Percentiles rank a stretch among this genome's conserved stretches.
Conservation (phyloP, 1,284 basidiomycete genomes). For the Cryptococcus jaspeensis region DNA sequence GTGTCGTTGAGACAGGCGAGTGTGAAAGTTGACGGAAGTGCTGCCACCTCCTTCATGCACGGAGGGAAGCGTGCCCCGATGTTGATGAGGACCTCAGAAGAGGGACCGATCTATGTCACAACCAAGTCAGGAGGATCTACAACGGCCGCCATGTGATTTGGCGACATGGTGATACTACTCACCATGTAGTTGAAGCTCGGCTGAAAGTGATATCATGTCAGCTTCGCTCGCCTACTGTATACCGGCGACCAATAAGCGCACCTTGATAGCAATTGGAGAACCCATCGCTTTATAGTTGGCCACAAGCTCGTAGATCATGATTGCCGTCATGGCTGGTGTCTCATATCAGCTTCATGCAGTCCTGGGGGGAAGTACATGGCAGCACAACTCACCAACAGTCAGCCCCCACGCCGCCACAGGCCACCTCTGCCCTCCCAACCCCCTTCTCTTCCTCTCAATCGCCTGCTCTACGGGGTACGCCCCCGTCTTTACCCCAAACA, state of each 20-base stretch:
- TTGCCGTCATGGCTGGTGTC: constrained; percentile 61
- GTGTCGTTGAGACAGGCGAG: constrained; percentile 63
- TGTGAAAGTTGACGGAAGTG: constrained; percentile 61
- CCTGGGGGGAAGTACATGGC: constrained; percentile 16
- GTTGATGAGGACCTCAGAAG: constrained; percentile 77
- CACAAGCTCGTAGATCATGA: constrained; percentile 73
- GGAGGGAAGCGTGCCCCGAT: constrained; percentile 86
- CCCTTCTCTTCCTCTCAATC: constrained; percentile 78
- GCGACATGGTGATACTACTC: constrained; percentile 5
- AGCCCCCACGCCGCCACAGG: constrained; percentile 60
- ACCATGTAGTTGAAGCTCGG: constrained; percentile 84
- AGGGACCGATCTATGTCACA: constrained; percentile 64
- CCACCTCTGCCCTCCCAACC: constrained; percentile 75
- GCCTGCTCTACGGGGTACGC: constrained; percentile 71
- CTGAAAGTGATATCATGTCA: constrained; percentile 39
- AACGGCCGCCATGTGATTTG: neutral
- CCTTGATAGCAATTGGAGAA: constrained; percentile 75
- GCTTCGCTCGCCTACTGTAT: constrained; percentile 12
- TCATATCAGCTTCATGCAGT: constrained; percentile 41
- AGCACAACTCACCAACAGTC: constrained; percentile 56
- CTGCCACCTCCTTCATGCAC: constrained; percentile 54
- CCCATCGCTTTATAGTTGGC: constrained; percentile 71
- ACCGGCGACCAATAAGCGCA: constrained; percentile 31
- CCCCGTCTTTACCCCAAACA: constrained; percentile 33
- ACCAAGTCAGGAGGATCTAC: neutral